Base-by-base conservation (phyloP, 75 land plant species). In the Selaginella moellendorffii region DNA sequence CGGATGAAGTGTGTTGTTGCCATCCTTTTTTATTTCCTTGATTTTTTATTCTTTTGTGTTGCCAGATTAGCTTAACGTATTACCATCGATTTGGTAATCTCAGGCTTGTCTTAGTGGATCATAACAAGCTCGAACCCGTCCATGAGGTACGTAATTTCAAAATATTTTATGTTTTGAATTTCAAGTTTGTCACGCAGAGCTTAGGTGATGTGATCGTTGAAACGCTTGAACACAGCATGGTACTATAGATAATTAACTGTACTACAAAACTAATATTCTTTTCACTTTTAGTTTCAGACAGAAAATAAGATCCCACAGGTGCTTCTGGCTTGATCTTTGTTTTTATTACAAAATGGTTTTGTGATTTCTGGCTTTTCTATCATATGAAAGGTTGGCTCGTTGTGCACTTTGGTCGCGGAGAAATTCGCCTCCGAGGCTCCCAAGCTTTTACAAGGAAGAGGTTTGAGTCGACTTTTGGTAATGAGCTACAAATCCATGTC, bases 61-160 rank as follows among this genome's bases (percentile, higher is more conserved):
- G n/a, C n/a, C 77, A 75, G 81, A 68, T 79, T 29, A 74, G 76
- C 29, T 67, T 79, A 21, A 69, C 75, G 20, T 76, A 76, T 54
- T 69, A 72, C 30, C 61, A 79, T 63, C 42, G 61, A 30, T 79
- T 76, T 70, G 78, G 78, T 22, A 70, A 71, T 67, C 78, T 79
- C 1, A 72, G 65, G 61, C 17, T 79, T 30, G 76, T 76, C 26
- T 30, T 76, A 24, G 10, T 79, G 26, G 71, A 78, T 58, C 53
- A 54, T 21, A 23, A 58, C 51, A 72, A 60, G 28, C 69, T 76
- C 0, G 72, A 78, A 58, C 9, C 72, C 8, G 68, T 53, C 29
- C 82, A 69, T 52, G 82, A 79, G 82, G 82, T 79, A 76, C 21
- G 56, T 24, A 68, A 77, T 27, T 74, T 72, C 53, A 64, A 71